A percentile compares a stretch with the other conserved stretches of the same genome.
These are phyloP conservation scores for Hygrophoropsis aurantiaca DNA, from an alignment of 768 basidiomycete genomes.

Conservation along the genomic window DNA sequence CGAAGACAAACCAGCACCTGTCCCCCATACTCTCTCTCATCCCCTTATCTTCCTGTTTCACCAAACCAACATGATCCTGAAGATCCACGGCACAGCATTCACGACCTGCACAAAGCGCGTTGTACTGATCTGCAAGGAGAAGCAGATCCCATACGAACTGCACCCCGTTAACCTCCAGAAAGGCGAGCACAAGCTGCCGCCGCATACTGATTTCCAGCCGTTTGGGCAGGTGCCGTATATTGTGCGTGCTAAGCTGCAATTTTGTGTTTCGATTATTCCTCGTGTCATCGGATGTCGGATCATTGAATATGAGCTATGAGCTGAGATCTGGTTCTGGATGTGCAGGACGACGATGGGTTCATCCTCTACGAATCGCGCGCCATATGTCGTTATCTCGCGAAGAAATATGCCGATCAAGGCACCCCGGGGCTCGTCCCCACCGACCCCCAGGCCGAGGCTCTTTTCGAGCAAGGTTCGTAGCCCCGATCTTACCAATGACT, in stretches of 20 bases:
- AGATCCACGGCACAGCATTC: slow-evolving; percentile 28
- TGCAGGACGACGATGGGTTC: slow-evolving; percentile 32
- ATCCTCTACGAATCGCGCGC: slow-evolving; percentile 38
- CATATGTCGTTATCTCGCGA: slow-evolving; percentile 37
- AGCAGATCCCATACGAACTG: slow-evolving; percentile 55
- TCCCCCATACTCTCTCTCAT: too few relatives aligned
- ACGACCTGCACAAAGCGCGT: slow-evolving; percentile 56
- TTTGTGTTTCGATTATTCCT: background rate
- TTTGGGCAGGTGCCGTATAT: slow-evolving; percentile 54
- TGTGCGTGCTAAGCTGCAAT: slow-evolving; percentile 14
- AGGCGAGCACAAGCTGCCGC: slow-evolving; percentile 45
- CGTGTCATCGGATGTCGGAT: too few relatives aligned
- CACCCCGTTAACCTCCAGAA: slow-evolving; percentile 41
- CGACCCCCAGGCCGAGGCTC: slow-evolving; percentile 33
- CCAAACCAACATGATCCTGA: slow-evolving; percentile 40
- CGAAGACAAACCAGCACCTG: too few relatives aligned
- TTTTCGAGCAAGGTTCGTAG: slow-evolving; percentile 46
- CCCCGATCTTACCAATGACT: too few relatives aligned
- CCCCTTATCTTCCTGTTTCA: too few relatives aligned
- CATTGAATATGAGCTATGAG: too few relatives aligned
- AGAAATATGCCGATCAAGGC: slow-evolving; percentile 34
- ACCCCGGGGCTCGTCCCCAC: slow-evolving; percentile 30
- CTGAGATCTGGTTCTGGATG: too few relatives aligned
- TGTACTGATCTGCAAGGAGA: slow-evolving; percentile 52
- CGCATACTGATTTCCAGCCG: slow-evolving; percentile 51